A percentile compares a stretch with the other conserved stretches of the same genome.
Conservation (phyloP, 768 basidiomycete genomes). For the Termitomyces sp. region DNA sequence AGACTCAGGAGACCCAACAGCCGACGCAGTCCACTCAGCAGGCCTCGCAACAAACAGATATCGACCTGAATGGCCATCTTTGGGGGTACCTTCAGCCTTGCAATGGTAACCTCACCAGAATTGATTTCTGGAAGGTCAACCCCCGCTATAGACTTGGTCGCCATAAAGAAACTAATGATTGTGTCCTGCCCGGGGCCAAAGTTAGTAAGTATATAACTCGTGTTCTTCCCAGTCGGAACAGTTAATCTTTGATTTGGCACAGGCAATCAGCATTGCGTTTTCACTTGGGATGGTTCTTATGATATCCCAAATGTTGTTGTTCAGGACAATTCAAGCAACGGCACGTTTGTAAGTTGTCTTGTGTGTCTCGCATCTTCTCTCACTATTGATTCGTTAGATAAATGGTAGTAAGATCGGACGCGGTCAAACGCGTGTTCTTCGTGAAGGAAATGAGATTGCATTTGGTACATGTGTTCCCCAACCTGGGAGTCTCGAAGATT, state of each 20-base stretch:
- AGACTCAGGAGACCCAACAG: conserved; percentile 25
- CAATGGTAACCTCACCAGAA: conserved; percentile 39
- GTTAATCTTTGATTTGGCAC: not conserved
- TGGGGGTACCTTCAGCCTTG: conserved; percentile 75
- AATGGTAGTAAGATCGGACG: conserved; percentile 62
- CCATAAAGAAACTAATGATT: conserved; percentile 36
- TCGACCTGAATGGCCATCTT: conserved; percentile 35
- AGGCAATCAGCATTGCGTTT: conserved; percentile 55
- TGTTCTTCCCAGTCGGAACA: not conserved
- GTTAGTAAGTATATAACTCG: conserved; percentile 51
- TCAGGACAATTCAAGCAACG: conserved; percentile 61
- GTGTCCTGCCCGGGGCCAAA: conserved; percentile 64
- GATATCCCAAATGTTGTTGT: conserved; percentile 40
- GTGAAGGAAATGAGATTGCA: conserved; percentile 81
- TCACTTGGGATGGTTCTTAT: conserved; percentile 55
- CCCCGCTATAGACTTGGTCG: conserved; percentile 52
- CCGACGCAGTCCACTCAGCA: conserved; percentile 43
- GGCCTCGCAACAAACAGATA: conserved; percentile 31
- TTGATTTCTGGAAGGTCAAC: conserved; percentile 56
- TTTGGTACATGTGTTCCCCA: conserved; percentile 61
- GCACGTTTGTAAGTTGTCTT: conserved; percentile 52
- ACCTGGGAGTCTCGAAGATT: conserved; percentile 55
- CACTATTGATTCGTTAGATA: conserved; percentile 38
- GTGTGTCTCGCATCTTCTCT: not conserved
- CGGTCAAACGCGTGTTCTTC: conserved; percentile 47